These are phyloP conservation scores for Mortierella sp. DNA, from an alignment of 371 early-diverging fungal genomes.

Conservation along the genomic window DNA sequence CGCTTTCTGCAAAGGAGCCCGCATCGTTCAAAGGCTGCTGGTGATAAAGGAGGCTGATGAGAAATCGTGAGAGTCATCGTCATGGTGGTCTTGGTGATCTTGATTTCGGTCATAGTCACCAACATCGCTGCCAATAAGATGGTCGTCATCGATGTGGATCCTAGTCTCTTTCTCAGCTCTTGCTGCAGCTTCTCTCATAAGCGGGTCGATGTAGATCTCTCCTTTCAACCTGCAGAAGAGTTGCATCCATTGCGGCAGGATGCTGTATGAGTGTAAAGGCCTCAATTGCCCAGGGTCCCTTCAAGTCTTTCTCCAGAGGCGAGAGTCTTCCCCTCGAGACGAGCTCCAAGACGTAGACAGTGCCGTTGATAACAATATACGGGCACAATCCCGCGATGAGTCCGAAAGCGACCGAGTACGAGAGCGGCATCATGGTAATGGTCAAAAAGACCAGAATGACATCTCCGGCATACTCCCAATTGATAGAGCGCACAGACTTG, in stretches of 20 bases:
- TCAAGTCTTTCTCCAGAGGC: slow-evolving; percentile 31
- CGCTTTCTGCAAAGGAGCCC: too few species aligned
- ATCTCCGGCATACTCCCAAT: slow-evolving; percentile 82
- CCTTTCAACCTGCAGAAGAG: slow-evolving; percentile 27
- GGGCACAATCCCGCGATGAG: slow-evolving; percentile 41
- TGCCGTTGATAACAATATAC: slow-evolving; percentile 40
- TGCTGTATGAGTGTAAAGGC: slow-evolving; percentile 19
- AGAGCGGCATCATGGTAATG: slow-evolving; percentile 80
- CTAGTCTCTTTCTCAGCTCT: slow-evolving; percentile 15
- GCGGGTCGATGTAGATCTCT: slow-evolving; percentile 16
- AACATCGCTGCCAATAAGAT: neutral
- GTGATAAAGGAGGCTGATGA: too few species aligned
- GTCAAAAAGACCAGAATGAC: slow-evolving; percentile 82
- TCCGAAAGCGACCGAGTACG: slow-evolving; percentile 61
- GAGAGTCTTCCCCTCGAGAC: slow-evolving; percentile 27
- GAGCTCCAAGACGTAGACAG: slow-evolving; percentile 23
- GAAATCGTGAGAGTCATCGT: too few species aligned
- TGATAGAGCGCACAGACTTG: slow-evolving; percentile 72
- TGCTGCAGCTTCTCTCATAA: slow-evolving; percentile 5
- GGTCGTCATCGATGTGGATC: slow-evolving; percentile 14
- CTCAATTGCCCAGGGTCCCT: slow-evolving; percentile 25
- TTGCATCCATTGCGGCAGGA: slow-evolving; percentile 39
- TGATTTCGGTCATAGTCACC: neutral
- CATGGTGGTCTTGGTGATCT: neutral
- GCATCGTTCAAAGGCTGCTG: too few species aligned